Evolutionary conservation across 768 basidiomycete genomes (phyloP), one percentile per base, ranked within the genome.

Genomic region (Pisolithus orientalis): DNA sequence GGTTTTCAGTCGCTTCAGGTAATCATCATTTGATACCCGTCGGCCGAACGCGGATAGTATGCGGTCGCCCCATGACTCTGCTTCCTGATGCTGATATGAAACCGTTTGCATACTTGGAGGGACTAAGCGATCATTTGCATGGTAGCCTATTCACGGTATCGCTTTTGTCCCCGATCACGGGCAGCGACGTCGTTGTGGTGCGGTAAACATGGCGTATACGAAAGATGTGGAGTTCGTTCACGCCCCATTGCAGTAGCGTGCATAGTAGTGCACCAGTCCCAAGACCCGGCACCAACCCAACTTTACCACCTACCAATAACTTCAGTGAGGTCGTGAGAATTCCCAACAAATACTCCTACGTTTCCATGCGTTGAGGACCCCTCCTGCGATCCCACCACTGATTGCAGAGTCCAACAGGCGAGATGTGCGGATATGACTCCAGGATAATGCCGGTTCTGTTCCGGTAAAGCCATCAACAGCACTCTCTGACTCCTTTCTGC

Each of bases 341-440:
- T 5, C n/a, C 44, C 6, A 7, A 55, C 17, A 16, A 44, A 44
- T 21, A 39, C 9, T 72, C 84, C 54, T 60, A 90, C 90, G 75
- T 65, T 74, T 81, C 77, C 80, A 67, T 68, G 77, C 47, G 75
- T 76, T 75, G 39, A 80, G 64, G 9, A 82, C 54, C 2, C 82
- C 83, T 42, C 87, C 91, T 0, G 86, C 74, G 5, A 84, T 56
- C 5, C 78, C 80, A 16, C 91, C 91, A 55, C 89, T 87, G 16
- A 87, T 25, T n/a, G 77, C 79, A 14, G 82, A 85, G 64, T 93
- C 91, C 4, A 87, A 70, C 5, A 90, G 65, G 49, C 80, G 76
- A 29, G 81, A 73, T 54, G 69, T 73, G 47, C 87, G 75, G 55
- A 89, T 65, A 44, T 84, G 78, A 39, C 70, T 65, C 74, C 72